Evolutionary conservation across 208 protist species (phyloP), one percentile per base, ranked within the genome.

Genomic region (Crithidia expoeki): DNA sequence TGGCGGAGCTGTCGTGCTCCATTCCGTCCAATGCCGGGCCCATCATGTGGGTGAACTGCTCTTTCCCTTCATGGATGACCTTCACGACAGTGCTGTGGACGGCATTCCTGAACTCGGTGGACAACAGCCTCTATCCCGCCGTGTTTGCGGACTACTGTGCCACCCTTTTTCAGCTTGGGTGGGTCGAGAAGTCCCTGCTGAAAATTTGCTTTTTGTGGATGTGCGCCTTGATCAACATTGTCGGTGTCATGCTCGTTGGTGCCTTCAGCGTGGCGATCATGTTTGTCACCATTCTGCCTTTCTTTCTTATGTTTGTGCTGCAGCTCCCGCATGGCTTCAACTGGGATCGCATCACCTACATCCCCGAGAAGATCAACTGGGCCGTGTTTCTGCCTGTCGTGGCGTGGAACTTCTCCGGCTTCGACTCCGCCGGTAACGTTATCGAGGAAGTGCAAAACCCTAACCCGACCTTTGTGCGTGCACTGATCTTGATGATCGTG

Each of bases 1-100:
- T 96, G 7, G 92, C 92, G 30, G 89, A 96, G 79, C 78, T 96
- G 2, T 84, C 89, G 23, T 94, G 89, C 63, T 78, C 89, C 5
- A 93, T 96, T 56, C 89, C 89, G 33, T 94, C 88, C 28, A 96
- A 96, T 63, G 92, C 92, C 16, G 92, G 92, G 10, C 88, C 89
- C 32, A 93, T 92, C 51, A 96, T 96, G 92, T 96, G 92, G 90
- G 87, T 96, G 16, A 96, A 96, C 82, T 92, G 90, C 50, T 46
- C 88, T n/a, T 94, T 95, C 59, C 75, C 86, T 1, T 76, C 86
- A 9, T 95, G 89, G 86, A 71, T 94, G 66, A 95, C 89, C 23
- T 93, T 95, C 74, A 86, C 72, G 19, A 86, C 89, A 53, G 86
- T 95, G 38, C 64, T 94, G 56, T 96, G 92, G 88, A 95, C 89